phyloP scores from a whole-genome alignment of 1,284 basidiomycete species.

The Boletus mariae region DNA sequence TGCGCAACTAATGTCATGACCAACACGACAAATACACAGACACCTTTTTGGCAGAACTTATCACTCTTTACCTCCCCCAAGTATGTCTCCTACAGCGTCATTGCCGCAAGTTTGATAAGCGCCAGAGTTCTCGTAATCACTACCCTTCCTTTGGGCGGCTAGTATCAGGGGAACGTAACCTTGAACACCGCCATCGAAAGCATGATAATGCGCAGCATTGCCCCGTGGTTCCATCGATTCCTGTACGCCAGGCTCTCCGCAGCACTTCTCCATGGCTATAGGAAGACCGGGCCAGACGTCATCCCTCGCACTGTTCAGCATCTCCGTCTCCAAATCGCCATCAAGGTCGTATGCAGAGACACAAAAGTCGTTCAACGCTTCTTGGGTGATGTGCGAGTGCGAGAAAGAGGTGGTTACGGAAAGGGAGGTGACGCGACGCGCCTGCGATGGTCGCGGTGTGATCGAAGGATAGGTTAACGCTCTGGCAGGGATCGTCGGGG shows the following conservation, averaged over 20 bases:
- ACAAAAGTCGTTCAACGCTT: constrained; percentile 23
- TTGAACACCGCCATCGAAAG: constrained; percentile 11
- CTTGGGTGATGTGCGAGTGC: constrained; percentile 26
- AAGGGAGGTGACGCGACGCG: constrained; percentile 23
- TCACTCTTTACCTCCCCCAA: not conserved
- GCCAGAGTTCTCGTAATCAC: constrained; percentile 16
- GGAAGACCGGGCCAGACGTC: constrained; percentile 13
- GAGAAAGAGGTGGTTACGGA: constrained; percentile 27
- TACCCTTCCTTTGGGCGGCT: not conserved
- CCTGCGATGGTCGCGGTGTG: constrained; percentile 12
- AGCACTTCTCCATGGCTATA: constrained; percentile 11
- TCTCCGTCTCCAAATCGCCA: constrained; percentile 25
- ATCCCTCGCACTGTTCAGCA: constrained; percentile 25
- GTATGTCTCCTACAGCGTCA: not conserved
- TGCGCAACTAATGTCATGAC: not conserved
- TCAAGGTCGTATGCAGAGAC: constrained; percentile 29
- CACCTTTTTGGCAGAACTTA: not conserved
- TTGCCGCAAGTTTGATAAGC: not conserved
- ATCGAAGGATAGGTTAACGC: not conserved
- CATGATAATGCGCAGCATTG: not conserved
- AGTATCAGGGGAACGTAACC: not conserved
- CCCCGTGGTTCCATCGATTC: constrained; percentile 1
- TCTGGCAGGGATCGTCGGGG: not conserved
- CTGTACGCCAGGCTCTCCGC: not conserved
- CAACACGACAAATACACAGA: not conserved